Conservation (phyloP, 1,284 basidiomycete species). For the Puccinia polysora region DNA sequence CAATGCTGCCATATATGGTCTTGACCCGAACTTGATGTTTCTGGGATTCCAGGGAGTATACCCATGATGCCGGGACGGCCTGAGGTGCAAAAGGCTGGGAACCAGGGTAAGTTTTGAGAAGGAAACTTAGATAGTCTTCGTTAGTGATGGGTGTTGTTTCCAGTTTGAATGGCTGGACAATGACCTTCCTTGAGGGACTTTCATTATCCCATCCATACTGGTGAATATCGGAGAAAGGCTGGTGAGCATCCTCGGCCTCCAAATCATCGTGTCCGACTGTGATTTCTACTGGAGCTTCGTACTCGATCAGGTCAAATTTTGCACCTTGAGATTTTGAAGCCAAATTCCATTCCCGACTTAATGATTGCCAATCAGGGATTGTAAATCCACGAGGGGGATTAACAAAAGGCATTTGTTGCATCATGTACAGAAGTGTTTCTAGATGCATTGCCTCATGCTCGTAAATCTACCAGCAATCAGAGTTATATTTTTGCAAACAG, state of each 20-base stretch:
- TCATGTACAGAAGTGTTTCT: constrained; percentile 89
- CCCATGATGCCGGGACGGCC: constrained; percentile 50
- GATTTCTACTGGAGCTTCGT: constrained; percentile 62
- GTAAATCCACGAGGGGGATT: constrained; percentile 72
- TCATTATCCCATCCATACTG: constrained; percentile 97
- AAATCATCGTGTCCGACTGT: constrained; percentile 76
- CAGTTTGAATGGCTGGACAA: constrained; percentile 66
- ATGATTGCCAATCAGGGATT: constrained; percentile 68
- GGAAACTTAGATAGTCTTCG: constrained; percentile 56
- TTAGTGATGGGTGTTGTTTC: constrained; percentile 82
- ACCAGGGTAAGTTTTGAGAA: constrained; percentile 48
- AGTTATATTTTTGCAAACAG: background rate
- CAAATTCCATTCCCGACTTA: constrained; percentile 65
- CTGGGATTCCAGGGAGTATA: constrained; percentile 52
- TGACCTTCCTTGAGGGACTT: constrained; percentile 63
- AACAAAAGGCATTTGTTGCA: constrained; percentile 72
- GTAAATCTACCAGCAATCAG: constrained; percentile 38
- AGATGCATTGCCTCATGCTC: constrained; percentile 50
- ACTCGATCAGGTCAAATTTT: constrained; percentile 53
- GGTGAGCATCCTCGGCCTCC: constrained; percentile 65
- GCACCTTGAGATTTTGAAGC: constrained; percentile 51
- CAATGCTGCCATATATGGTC: constrained; percentile 79
- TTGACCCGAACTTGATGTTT: constrained; percentile 75
- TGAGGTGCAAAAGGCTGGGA: constrained; percentile 55
- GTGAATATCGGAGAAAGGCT: constrained; percentile 57